These are phyloP conservation scores for Penicilliopsis zonata DNA, from an alignment of 495 filamentous ascomycete species.

Conservation along the genomic window DNA sequence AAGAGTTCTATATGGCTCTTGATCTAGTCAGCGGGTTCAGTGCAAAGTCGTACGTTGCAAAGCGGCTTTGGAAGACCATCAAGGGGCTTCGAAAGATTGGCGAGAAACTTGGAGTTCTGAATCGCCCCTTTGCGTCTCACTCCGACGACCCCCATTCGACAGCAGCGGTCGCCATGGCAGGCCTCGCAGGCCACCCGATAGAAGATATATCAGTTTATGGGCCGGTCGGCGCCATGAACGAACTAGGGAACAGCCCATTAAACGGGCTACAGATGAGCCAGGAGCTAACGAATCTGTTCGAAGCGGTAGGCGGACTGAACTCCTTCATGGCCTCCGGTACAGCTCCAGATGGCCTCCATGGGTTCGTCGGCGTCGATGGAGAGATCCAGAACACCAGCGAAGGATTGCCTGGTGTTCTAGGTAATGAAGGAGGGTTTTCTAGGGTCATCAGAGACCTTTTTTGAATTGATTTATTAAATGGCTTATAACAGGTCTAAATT, in stretches of 20 bases:
- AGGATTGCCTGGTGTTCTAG: conserved; percentile 38
- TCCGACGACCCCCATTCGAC: conserved; percentile 46
- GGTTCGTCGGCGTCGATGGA: conserved; percentile 28
- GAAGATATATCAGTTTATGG: conserved; percentile 46
- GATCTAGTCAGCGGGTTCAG: conserved; percentile 73
- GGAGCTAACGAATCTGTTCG: conserved; percentile 57
- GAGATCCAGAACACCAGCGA: conserved; percentile 34
- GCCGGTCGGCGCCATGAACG: conserved; percentile 24
- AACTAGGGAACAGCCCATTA: conserved; percentile 47
- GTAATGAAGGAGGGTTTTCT: conserved; percentile 52
- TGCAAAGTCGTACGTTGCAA: conserved; percentile 64
- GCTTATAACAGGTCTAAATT: no score
- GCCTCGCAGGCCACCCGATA: conserved; percentile 57
- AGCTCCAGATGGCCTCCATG: conserved; percentile 27
- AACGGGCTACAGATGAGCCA: conserved; percentile 51
- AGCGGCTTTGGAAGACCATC: conserved; percentile 74
- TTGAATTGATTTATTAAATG: no score
- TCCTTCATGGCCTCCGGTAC: conserved; percentile 27
- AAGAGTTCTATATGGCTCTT: conserved; percentile 79
- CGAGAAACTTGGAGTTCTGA: conserved; percentile 61
- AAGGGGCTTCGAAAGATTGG: conserved; percentile 68
- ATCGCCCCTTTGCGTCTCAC: conserved; percentile 27
- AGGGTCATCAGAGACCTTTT: conserved; percentile 55
- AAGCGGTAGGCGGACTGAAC: conserved; percentile 50
- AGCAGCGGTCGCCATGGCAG: conserved; percentile 64